These are phyloP conservation scores for Termitomyces sp. DNA, from an alignment of 768 basidiomycete species.

Conservation along the genomic window DNA sequence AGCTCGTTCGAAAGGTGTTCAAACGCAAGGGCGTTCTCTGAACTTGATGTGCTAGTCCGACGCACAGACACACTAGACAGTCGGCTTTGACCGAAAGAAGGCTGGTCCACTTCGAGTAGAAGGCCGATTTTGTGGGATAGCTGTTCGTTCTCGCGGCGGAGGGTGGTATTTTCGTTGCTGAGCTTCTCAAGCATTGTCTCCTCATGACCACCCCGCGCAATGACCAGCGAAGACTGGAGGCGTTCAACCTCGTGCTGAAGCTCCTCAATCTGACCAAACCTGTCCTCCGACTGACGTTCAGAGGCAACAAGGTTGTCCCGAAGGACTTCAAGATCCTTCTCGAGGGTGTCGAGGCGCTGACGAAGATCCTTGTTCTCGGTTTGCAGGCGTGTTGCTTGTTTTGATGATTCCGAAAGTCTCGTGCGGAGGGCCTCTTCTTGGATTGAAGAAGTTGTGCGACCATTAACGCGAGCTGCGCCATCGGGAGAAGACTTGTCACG, in stretches of 20 bases:
- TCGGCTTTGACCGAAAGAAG: conserved; percentile 63
- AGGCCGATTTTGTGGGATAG: conserved; percentile 90
- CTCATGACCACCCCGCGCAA: conserved; percentile 74
- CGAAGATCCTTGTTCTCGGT: conserved; percentile 78
- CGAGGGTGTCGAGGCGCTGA: conserved; percentile 67
- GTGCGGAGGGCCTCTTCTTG: conserved; percentile 74
- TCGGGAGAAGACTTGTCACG: conserved; percentile 47
- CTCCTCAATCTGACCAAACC: conserved; percentile 72
- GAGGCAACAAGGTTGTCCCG: conserved; percentile 69
- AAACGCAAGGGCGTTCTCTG: conserved; percentile 75
- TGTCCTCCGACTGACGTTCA: conserved; percentile 79
- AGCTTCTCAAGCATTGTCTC: conserved; percentile 81
- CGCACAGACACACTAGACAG: conserved; percentile 58
- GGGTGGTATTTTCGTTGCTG: conserved; percentile 73
- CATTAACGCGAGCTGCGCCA: conserved; percentile 52
- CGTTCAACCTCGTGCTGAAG: conserved; percentile 79
- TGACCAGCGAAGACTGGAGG: conserved; percentile 67
- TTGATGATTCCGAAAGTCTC: conserved; percentile 77
- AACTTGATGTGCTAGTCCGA: conserved; percentile 75
- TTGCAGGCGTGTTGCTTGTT: conserved; percentile 69
- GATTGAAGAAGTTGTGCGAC: conserved; percentile 73
- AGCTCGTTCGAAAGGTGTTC: conserved; percentile 79
- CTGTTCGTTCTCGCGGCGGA: conserved; percentile 85
- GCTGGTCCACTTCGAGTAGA: conserved; percentile 83
- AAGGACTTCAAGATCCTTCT: conserved; percentile 71